Base-by-base conservation (phyloP, 208 protist genomes). In the Acanthamoeba lenticulata region DNA sequence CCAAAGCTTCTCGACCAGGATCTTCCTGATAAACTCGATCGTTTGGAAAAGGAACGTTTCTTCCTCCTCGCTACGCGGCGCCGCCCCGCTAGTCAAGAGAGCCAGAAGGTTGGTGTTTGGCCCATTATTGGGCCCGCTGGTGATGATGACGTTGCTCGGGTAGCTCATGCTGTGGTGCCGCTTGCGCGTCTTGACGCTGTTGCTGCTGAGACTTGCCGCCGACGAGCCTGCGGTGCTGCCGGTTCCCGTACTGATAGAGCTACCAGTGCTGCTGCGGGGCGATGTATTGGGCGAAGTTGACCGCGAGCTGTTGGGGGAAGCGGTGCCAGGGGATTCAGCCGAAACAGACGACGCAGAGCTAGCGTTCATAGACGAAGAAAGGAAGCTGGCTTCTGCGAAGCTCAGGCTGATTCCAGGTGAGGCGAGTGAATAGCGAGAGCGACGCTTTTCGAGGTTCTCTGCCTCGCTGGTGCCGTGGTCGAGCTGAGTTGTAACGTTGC, bases 1-100 rank as follows among this genome's bases (percentile, higher is more conserved):
- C 77, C 77, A 86, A 38, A 57, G 44, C 77, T 86, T 86, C 27
- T 86, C 77, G 27, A 44, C 77, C 24, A 86, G 44, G 15, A 86
- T 86, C 77, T 86, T 86, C 24, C 77, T 2, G n/a, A 86, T 47
- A 44, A 86, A 86, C 44, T 86, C 77, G 2, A 57, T 21, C 44
- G 45, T 86, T 29, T 86, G 77, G 9, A 47, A 86, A 4, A 2
- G 27, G 77, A 67, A 67, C 60, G 60, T 29, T 19, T 47, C 77
- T 1, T 86, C n/a, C 29, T 86, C 77, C 13, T 86, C 77, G 9
- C 3, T 38, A 1, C 40, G 77, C 69, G 55, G 55, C 55, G n/a
- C 62, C 11, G 29, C 1, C 2, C 3, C 0, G 62, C 11, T 83
- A 11, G 4, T 32, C 62, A 72, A 27, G 15, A 60, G 21, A 21